These are phyloP conservation scores for Eragrostis nindensis DNA, from an alignment of 176 grass and related monocot genomes.

Conservation along the genomic window DNA sequence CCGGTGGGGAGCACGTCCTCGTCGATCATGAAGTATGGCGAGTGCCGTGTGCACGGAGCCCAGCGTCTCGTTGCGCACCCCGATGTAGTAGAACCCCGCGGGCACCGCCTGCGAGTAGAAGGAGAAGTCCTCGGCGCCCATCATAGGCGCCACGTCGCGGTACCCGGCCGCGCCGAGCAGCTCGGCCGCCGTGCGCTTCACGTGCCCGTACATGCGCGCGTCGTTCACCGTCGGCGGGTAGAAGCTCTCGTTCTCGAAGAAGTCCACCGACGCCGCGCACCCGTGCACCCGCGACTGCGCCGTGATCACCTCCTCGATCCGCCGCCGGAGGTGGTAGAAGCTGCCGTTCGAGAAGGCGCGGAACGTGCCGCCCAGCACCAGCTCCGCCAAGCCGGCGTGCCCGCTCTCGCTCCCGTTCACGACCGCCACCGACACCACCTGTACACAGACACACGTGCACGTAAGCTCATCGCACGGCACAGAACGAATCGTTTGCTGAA, in stretches of 20 bases:
- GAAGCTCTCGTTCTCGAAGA: conserved; percentile 97
- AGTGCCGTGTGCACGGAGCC: conserved; percentile 83
- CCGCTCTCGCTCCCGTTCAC: conserved; percentile 40
- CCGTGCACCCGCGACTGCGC: conserved; percentile 81
- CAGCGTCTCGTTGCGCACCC: conserved; percentile 80
- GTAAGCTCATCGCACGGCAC: neutral
- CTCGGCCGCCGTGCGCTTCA: conserved; percentile 50
- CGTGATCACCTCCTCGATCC: conserved; percentile 97
- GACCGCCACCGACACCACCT: conserved; percentile 83
- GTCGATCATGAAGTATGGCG: conserved; percentile 88
- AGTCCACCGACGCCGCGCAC: conserved; percentile 64
- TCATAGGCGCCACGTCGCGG: conserved; percentile 73
- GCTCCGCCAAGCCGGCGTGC: conserved; percentile 20
- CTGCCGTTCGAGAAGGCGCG: conserved; percentile 91
- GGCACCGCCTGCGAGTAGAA: conserved; percentile 91
- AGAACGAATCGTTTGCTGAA: neutral
- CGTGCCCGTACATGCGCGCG: conserved; percentile 69
- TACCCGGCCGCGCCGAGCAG: conserved; percentile 55
- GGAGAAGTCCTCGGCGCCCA: conserved; percentile 97
- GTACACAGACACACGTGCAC: neutral
- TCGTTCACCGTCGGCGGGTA: conserved; percentile 94
- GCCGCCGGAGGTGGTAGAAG: conserved; percentile 80
- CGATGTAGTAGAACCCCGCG: conserved; percentile 86
- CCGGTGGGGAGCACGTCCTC: conserved; percentile 89
- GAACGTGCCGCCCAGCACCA: conserved; percentile 81